Evolutionary conservation across 768 basidiomycete species (phyloP).

Genomic region (Rhizopogon rudus): DNA sequence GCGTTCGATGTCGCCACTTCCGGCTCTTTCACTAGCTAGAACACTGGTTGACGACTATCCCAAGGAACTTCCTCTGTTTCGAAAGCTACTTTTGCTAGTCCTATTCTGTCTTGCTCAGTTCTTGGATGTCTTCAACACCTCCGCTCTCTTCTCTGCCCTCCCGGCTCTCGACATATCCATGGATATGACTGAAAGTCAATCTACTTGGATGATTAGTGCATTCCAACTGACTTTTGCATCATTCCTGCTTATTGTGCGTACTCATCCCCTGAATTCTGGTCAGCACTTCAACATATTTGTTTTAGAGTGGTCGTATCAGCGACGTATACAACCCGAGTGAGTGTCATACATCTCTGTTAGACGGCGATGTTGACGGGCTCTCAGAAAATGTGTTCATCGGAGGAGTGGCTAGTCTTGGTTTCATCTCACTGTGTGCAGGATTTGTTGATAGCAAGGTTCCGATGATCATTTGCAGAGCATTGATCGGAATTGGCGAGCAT

Average conservation of each 20-base stretch:
- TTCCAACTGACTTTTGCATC: constrained; percentile 40
- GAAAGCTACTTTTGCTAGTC: constrained; percentile 26
- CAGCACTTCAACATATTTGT: neutral
- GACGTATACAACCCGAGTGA: constrained; percentile 39
- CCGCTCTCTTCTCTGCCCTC: constrained; percentile 34
- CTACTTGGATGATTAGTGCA: constrained; percentile 38
- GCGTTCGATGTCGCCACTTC: constrained; percentile 7
- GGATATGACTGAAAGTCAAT: constrained; percentile 16
- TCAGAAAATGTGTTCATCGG: constrained; percentile 37
- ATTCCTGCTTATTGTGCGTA: constrained; percentile 30
- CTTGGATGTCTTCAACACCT: constrained; percentile 39
- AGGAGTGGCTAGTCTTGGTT: constrained; percentile 37
- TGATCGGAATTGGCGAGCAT: constrained; percentile 41
- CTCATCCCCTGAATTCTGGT: constrained; percentile 1
- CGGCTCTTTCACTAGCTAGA: neutral
- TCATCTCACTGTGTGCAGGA: constrained; percentile 41
- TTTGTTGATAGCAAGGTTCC: constrained; percentile 42
- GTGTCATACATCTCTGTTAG: neutral
- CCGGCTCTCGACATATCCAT: constrained; percentile 25
- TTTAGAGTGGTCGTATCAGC: constrained; percentile 33
- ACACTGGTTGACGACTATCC: neutral
- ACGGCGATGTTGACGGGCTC: neutral
- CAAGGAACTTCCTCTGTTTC: constrained; percentile 13
- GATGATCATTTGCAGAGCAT: constrained; percentile 45
- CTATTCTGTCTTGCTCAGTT: constrained; percentile 39